These are phyloP conservation scores for Zygoascus ofunaensis DNA, from an alignment of 805 yeast genomes.

Conservation along the genomic window DNA sequence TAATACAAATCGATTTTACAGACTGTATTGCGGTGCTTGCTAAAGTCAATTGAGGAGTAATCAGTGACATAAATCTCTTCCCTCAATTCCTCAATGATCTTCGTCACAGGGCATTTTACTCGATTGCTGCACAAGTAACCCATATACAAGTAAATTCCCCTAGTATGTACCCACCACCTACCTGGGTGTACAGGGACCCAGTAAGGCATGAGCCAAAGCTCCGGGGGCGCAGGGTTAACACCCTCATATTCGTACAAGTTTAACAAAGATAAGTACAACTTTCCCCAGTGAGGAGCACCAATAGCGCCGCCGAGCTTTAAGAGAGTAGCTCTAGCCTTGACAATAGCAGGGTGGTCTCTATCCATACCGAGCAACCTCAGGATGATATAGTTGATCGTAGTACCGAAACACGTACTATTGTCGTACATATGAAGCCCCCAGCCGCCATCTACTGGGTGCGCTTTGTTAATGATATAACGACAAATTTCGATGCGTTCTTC, in stretches of 20 bases:
- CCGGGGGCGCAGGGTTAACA: slow-evolving; percentile 97
- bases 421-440: slow-evolving; percentile 96
- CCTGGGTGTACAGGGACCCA: slow-evolving; percentile 82
- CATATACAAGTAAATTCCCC: slow-evolving; percentile 82
- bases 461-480: slow-evolving; percentile 78
- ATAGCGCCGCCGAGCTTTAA: slow-evolving; percentile 78
- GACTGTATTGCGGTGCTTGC: slow-evolving; percentile 66
- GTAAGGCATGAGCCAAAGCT: slow-evolving; percentile 82
- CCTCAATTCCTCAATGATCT: slow-evolving; percentile 58
- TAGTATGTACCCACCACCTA: slow-evolving; percentile 98
- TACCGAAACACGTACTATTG: slow-evolving; percentile 92
- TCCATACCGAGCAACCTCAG: slow-evolving; percentile 72
- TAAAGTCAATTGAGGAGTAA: slow-evolving; percentile 59
- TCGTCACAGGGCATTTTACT: slow-evolving; percentile 50
- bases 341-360: slow-evolving; percentile 66
- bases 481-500: slow-evolving; percentile 60
- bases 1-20: slow-evolving; percentile 90
- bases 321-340: slow-evolving; percentile 64
- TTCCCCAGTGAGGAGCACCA: slow-evolving; percentile 95
- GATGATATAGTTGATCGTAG: slow-evolving; percentile 75
- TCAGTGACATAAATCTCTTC: slow-evolving; percentile 65
- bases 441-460: slow-evolving; percentile 99
- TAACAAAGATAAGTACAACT: slow-evolving; percentile 75
- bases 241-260: slow-evolving; percentile 91
- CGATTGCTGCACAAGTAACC: slow-evolving; percentile 64